A percentile compares a stretch with the other conserved stretches of the same genome.
These are phyloP conservation scores for Trypanosoma platydactyli DNA, from an alignment of 208 protist genomes.

Conservation along the genomic window DNA sequence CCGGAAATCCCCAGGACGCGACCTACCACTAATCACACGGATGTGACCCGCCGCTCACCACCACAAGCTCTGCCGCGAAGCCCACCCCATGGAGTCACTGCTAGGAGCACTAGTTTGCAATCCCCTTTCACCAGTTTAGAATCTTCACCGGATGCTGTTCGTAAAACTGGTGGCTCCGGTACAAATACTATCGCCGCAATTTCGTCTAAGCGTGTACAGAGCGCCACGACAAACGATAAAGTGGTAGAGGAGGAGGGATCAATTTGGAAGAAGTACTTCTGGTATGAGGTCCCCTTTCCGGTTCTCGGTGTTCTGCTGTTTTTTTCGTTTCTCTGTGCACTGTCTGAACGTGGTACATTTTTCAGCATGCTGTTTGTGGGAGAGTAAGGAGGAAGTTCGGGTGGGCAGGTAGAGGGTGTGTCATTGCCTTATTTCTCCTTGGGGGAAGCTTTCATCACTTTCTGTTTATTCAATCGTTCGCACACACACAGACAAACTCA, in stretches of 20 bases:
- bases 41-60: background rate
- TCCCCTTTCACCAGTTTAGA: background rate
- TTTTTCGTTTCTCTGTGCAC: constrained; percentile 62
- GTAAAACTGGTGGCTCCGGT: background rate
- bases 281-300: constrained; percentile 49
- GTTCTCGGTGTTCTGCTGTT: constrained; percentile 42
- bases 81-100: background rate
- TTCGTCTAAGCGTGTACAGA: background rate
- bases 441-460: too few species aligned
- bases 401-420: too few species aligned
- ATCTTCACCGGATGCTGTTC: background rate
- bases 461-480: too few species aligned
- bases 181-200: background rate
- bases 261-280: constrained; percentile 38
- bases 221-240: background rate
- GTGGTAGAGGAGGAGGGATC: background rate
- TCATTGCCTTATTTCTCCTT: too few species aligned
- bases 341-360: constrained; percentile 55
- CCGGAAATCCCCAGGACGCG: constrained; percentile 4
- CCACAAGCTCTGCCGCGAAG: background rate
- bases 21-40: background rate
- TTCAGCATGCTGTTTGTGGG: constrained; percentile 51
- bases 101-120: background rate
- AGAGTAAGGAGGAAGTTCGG: constrained; percentile 22
- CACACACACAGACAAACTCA: too few species aligned